A percentile compares a stretch with the other conserved stretches of the same genome.
phyloP scores from a whole-genome alignment of 108 stramenopile species.

The Discostella stelligeroides region DNA sequence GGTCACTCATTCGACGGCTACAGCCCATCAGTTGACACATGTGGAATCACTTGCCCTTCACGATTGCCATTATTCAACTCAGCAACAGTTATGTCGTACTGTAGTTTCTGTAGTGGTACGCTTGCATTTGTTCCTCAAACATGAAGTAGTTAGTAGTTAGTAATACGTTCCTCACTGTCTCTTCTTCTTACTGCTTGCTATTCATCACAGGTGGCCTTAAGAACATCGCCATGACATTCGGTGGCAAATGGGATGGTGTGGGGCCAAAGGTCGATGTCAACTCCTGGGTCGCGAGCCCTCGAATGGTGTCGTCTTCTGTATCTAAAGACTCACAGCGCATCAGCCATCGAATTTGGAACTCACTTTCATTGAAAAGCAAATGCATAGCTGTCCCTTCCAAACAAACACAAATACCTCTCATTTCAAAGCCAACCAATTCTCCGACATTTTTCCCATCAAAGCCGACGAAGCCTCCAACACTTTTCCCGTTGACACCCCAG shows the following conservation, averaged over 20 bases:
- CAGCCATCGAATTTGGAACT: not conserved
- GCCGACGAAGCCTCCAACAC: not conserved
- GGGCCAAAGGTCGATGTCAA: conserved; percentile 11
- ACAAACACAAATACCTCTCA: not conserved
- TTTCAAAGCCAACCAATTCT: not conserved
- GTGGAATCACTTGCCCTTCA: conserved; percentile 20
- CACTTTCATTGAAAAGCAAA: not conserved
- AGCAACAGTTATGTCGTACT: conserved; percentile 44
- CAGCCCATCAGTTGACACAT: conserved; percentile 21
- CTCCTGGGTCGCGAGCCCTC: conserved; percentile 8
- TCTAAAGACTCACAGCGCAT: not conserved
- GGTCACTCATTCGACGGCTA: conserved; percentile 37
- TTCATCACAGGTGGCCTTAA: conserved; percentile 20
- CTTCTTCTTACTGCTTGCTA: too few species aligned
- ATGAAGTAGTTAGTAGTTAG: too few species aligned
- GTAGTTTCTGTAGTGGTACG: conserved; percentile 23
- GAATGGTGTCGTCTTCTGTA: not conserved
- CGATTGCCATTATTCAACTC: conserved; percentile 16
- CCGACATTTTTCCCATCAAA: too few species aligned
- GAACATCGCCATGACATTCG: conserved; percentile 24
- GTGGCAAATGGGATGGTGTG: conserved; percentile 23
- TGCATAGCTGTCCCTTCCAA: not conserved
- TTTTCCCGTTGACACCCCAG: conserved; percentile 10
- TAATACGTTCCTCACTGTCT: too few species aligned
- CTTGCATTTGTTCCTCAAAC: too few species aligned